Conservation (phyloP, 2,329 filamentous ascomycete species). For the Leptographium procerum region DNA sequence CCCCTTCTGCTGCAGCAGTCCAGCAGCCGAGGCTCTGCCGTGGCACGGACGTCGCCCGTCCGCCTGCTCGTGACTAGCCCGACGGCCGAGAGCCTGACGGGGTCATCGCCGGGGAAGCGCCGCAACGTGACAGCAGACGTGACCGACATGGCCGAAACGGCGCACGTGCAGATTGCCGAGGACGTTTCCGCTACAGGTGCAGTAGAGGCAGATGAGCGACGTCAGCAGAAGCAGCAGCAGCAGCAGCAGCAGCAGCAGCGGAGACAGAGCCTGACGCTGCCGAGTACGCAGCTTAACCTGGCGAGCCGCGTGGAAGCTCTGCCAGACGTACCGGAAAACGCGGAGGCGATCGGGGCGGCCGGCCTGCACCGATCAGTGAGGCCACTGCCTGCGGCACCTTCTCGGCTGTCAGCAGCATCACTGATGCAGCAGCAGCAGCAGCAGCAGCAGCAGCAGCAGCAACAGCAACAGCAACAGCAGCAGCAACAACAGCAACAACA, state of each 20-base stretch:
- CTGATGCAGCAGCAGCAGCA: background rate
- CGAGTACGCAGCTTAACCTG: background rate
- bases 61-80: conserved; percentile 5
- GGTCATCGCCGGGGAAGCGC: background rate
- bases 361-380: background rate
- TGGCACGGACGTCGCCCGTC: background rate
- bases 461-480: background rate
- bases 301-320: background rate
- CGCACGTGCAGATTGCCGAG: background rate
- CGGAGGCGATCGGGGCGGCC: background rate
- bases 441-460: background rate
- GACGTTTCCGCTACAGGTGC: background rate
- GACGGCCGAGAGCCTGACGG: background rate
- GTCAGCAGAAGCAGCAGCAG: background rate
- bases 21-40: background rate
- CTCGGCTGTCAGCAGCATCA: background rate
- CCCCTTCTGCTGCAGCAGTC: background rate
- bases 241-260: background rate
- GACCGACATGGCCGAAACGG: background rate
- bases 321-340: background rate
- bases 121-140: background rate
- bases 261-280: background rate
- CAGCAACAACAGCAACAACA: background rate
- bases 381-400: conserved; percentile 3
- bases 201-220: background rate